These are phyloP conservation scores for Paramyrothecium roridum DNA, from an alignment of 2,329 filamentous ascomycete genomes.

Conservation along the genomic window DNA sequence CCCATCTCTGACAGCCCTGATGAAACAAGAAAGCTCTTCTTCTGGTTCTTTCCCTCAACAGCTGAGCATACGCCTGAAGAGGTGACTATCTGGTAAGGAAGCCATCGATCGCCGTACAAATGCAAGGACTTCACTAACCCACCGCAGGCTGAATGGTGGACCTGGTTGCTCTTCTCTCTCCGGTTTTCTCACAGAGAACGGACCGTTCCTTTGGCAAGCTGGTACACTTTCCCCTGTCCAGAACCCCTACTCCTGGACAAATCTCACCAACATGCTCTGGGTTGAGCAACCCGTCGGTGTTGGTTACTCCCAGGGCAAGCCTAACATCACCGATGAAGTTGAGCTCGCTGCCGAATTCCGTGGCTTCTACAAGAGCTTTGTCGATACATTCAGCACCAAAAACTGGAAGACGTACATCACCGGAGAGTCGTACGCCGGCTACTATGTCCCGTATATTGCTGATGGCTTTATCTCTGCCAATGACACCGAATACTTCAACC, in stretches of 20 bases:
- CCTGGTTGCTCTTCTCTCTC: constrained; percentile 61
- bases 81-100: constrained; percentile 53
- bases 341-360: constrained; percentile 71
- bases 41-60: constrained; percentile 64
- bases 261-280: constrained; percentile 75
- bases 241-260: constrained; percentile 73
- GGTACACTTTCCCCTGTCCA: constrained; percentile 63
- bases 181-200: constrained; percentile 74
- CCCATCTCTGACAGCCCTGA: constrained; percentile 49
- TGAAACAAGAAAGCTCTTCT: constrained; percentile 55
- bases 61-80: constrained; percentile 50
- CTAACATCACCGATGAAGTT: constrained; percentile 62
- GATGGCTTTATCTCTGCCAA: constrained; percentile 68
- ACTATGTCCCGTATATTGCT: constrained; percentile 69
- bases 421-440: constrained; percentile 67
- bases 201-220: constrained; percentile 67
- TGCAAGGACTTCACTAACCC: not conserved
- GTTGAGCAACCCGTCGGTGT: constrained; percentile 67
- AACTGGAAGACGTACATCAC: constrained; percentile 69
- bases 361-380: constrained; percentile 77
- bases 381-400: constrained; percentile 66
- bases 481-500: constrained; percentile 63
- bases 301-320: constrained; percentile 64
- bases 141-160: constrained; percentile 4
- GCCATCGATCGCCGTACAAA: not conserved